Conservation (phyloP, 176 grass and related monocot genomes). For the Miscanthus lutarioriparius region DNA sequence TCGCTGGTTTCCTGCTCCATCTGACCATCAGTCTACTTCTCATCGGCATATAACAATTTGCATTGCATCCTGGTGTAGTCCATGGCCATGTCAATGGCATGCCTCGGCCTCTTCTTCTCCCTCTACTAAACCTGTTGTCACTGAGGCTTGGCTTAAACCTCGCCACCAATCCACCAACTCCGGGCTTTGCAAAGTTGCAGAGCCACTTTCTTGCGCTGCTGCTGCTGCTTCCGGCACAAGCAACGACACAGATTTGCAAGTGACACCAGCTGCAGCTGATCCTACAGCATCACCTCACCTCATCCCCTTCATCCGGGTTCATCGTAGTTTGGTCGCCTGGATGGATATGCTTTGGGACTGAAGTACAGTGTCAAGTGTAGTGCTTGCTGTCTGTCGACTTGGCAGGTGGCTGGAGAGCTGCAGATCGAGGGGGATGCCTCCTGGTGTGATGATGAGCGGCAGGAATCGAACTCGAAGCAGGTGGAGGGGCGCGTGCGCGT, state of each 20-base stretch:
- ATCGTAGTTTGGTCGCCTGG: not conserved
- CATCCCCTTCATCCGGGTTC: not conserved
- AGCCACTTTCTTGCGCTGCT: not conserved
- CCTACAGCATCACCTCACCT: conserved; percentile 30
- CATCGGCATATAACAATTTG: conserved; percentile 36
- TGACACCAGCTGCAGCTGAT: conserved; percentile 29
- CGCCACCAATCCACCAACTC: conserved; percentile 35
- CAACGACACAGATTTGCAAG: conserved; percentile 49
- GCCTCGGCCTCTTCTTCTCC: not conserved
- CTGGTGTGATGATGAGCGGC: not conserved
- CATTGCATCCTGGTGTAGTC: not conserved
- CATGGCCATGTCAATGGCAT: conserved; percentile 6
- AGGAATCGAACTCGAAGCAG: not conserved
- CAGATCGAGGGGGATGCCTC: conserved; percentile 18
- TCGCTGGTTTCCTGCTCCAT: conserved; percentile 39
- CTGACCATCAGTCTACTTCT: not conserved
- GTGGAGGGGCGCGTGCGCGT: conserved; percentile 9
- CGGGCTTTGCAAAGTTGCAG: conserved; percentile 32
- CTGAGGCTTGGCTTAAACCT: conserved; percentile 45
- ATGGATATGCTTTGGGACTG: not conserved
- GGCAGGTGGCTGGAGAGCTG: not conserved
- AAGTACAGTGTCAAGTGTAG: not conserved
- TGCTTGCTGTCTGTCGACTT: not conserved
- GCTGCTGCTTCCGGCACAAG: conserved; percentile 41
- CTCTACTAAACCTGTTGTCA: conserved; percentile 40